Conservation (phyloP, 495 filamentous ascomycete genomes). For the Aspergillus baeticus region DNA sequence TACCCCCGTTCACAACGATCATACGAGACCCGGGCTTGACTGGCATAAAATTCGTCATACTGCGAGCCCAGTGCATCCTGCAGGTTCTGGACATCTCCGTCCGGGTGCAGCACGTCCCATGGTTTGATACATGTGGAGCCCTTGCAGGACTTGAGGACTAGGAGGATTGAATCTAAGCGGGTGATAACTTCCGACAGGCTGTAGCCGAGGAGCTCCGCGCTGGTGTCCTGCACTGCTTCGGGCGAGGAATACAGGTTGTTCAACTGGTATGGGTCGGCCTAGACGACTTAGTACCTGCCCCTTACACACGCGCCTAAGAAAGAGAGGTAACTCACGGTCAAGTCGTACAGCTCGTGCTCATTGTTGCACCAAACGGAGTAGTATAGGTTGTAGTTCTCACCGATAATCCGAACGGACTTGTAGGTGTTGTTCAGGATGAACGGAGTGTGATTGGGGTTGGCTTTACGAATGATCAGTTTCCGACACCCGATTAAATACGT, state of each 20-base stretch:
- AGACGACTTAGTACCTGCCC: neutral
- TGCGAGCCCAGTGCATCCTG: constrained; percentile 19
- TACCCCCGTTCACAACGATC: constrained; percentile 14
- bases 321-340: constrained; percentile 30
- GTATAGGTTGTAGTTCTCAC: constrained; percentile 48
- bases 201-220: neutral
- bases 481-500: too few relatives aligned
- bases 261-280: constrained; percentile 52
- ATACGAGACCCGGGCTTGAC: constrained; percentile 7
- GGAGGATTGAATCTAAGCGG: constrained; percentile 53
- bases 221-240: neutral
- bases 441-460: neutral
- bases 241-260: constrained; percentile 44
- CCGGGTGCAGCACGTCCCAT: constrained; percentile 51
- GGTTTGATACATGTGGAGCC: constrained; percentile 46
- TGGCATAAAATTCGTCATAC: constrained; percentile 18
- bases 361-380: constrained; percentile 59
- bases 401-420: constrained; percentile 51
- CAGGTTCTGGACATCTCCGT: constrained; percentile 34
- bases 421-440: constrained; percentile 50
- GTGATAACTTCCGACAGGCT: constrained; percentile 29
- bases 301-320: neutral
- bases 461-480: neutral
- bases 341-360: constrained; percentile 56
- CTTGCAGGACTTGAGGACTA: constrained; percentile 59